Percentiles rank a stretch among this genome's conserved stretches.
Evolutionary conservation across 805 yeast genomes (phyloP).

Genomic region (Saturnispora quitensis): DNA sequence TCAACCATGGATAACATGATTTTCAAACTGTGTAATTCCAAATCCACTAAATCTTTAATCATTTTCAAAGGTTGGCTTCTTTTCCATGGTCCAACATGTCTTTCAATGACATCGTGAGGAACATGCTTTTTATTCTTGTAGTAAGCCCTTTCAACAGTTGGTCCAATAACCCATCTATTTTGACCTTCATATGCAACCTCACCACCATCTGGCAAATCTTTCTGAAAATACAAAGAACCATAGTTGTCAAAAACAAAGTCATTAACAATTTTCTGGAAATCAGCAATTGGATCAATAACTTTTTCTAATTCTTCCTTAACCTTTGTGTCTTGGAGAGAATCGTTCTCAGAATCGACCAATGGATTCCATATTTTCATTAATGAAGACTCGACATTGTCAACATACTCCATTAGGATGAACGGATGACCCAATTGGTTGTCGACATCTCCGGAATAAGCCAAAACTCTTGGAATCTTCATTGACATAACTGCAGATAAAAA

Average conservation of each 20-base stretch:
- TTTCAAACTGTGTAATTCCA: slow-evolving; percentile 56
- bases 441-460: slow-evolving; percentile 52
- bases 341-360: slow-evolving; percentile 36
- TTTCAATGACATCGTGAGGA: slow-evolving; percentile 38
- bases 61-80: slow-evolving; percentile 49
- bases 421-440: slow-evolving; percentile 63
- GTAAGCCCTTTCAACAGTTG: slow-evolving; percentile 71
- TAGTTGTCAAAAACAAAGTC: slow-evolving; percentile 54
- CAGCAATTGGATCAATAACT: slow-evolving; percentile 67
- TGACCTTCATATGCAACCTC: slow-evolving; percentile 52
- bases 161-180: slow-evolving; percentile 83
- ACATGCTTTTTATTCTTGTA: slow-evolving; percentile 58
- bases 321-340: slow-evolving; percentile 40
- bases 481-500: slow-evolving; percentile 59
- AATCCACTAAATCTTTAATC: slow-evolving; percentile 50
- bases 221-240: slow-evolving; percentile 76
- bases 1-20: slow-evolving; percentile 45
- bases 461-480: slow-evolving; percentile 63
- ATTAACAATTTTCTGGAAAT: slow-evolving; percentile 25
- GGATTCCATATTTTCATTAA: slow-evolving; percentile 93
- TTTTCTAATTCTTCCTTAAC: slow-evolving; percentile 41
- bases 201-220: slow-evolving; percentile 42
- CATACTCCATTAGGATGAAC: slow-evolving; percentile 70
- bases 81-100: slow-evolving; percentile 72
- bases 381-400: slow-evolving; percentile 54